Evolutionary conservation across 805 yeast species (phyloP), one percentile per base, ranked within the genome.

Genomic region (Metschnikowia peoriensis): DNA sequence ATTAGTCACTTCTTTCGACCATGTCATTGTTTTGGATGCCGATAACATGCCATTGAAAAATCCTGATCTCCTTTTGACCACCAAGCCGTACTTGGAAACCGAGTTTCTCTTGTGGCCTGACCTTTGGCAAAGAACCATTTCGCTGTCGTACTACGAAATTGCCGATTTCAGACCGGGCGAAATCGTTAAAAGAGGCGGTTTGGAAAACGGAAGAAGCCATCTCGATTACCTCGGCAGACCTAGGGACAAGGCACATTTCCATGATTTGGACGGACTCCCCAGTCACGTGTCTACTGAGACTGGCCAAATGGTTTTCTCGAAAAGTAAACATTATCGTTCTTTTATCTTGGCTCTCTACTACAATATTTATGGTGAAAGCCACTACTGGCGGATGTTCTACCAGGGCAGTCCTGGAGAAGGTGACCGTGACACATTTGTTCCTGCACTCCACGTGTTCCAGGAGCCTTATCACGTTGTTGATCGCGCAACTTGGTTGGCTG

Each of bases 21-120:
- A 68, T 43, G 66, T 63, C 35, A 65, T 72, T 28, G 57, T 65
- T 7, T 53, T 72, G 32, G 76, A 72, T 53, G 65, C 73, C 1
- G 74, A 69, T 53, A 69, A 65, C 50, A 60, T 70, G 56, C 68
- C 74, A 1, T 56, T 71, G 35, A 61, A 60, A 37, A 68, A 69
- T 43, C 64, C 70, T 2, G 75, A 70, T 49, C 46, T 49, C 2
- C 55, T 70, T 16, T 46, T 72, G 10, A 49, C 59, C 35, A 41
- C 64, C 12, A 64, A 63, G 35, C 64, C 68, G 7, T 71, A 59
- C 51, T 45, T 63, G 28, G 45, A 61, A 14, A 60, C 68, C 1
- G 63, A 64, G 28, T 69, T 66, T 56, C 48, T 72, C 12, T 49
- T 72, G 41, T 72, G 75, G 74, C 76, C 75, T 0, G 72, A 70